Evolutionary conservation across 169 alveolate genomes (phyloP).

Genomic region (Plasmodium vivax): DNA sequence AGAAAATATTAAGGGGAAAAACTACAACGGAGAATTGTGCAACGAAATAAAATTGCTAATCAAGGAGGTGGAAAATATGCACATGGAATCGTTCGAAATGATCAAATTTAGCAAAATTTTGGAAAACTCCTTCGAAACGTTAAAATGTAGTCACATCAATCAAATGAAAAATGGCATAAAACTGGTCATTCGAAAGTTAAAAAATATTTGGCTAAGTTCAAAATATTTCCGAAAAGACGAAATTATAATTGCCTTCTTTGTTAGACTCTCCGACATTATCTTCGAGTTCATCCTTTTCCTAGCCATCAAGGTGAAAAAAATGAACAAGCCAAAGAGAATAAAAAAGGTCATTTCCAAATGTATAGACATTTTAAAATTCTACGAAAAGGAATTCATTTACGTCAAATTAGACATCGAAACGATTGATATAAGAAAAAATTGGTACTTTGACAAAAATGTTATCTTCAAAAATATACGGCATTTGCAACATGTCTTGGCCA

Average conservation of each 20-base stretch:
- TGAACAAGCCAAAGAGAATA: conserved; percentile 55
- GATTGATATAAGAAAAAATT: conserved; percentile 67
- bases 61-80: conserved; percentile 56
- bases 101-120: conserved; percentile 61
- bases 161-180: conserved; percentile 71
- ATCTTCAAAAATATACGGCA: conserved; percentile 68
- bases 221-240: conserved; percentile 73
- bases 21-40: conserved; percentile 37
- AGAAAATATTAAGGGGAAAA: conserved; percentile 52
- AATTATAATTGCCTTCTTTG: conserved; percentile 56
- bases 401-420: conserved; percentile 71
- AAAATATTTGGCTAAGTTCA: conserved; percentile 71
- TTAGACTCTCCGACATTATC: conserved; percentile 40
- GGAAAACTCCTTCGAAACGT: conserved; percentile 55
- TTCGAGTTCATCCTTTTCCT: conserved; percentile 65
- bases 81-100: conserved; percentile 74
- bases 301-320: conserved; percentile 57
- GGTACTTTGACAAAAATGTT: conserved; percentile 67
- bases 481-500: conserved; percentile 57
- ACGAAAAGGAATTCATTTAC: conserved; percentile 71
- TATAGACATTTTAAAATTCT: conserved; percentile 56
- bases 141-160: conserved; percentile 30
- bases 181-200: conserved; percentile 50
- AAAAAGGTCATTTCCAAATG: conserved; percentile 58
- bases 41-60: conserved; percentile 51